A percentile compares a stretch with the other conserved stretches of the same genome.
These are phyloP conservation scores for Phialemonium atrogriseum DNA, from an alignment of 2,329 filamentous ascomycete species.

Conservation along the genomic window DNA sequence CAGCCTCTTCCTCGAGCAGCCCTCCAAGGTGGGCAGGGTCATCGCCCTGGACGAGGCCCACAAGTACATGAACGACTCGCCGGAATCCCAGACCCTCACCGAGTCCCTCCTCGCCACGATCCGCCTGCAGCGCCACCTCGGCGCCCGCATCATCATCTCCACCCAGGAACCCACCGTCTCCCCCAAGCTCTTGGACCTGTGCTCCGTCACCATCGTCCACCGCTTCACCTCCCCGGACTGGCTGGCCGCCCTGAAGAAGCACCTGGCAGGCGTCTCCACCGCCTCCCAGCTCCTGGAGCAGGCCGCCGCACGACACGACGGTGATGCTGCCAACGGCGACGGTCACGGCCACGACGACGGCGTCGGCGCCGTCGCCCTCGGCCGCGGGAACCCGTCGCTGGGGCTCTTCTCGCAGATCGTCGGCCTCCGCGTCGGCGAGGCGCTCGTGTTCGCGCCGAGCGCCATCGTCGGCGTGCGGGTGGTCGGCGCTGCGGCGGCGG, in stretches of 20 bases:
- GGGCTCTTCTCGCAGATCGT: conserved; percentile 35
- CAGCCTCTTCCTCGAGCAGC: conserved; percentile 53
- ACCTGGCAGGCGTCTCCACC: conserved; percentile 20
- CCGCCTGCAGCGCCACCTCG: conserved; percentile 63
- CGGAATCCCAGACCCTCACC: conserved; percentile 50
- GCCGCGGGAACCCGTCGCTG: conserved; percentile 12
- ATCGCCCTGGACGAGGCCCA: conserved; percentile 72
- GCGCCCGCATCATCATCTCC: conserved; percentile 58
- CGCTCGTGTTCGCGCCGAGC: conserved; percentile 36
- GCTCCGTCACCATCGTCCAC: conserved; percentile 64
- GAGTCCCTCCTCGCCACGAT: conserved; percentile 54
- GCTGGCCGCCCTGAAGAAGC: conserved; percentile 18
- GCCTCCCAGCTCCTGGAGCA: conserved; percentile 12
- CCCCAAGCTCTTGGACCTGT: conserved; percentile 60
- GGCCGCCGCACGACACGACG: conserved; percentile 3
- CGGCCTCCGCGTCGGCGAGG: conserved; percentile 32
- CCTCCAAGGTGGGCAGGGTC: conserved; percentile 42
- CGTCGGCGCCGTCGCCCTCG: conserved; percentile 7
- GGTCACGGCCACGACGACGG: conserved; percentile 2
- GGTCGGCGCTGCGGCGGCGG: neutral
- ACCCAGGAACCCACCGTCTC: conserved; percentile 73
- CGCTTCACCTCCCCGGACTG: conserved; percentile 45
- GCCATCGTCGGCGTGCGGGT: conserved; percentile 26
- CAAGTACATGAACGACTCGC: conserved; percentile 58
- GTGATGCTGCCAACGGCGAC: conserved; percentile 5